Conservation (phyloP, 1,284 basidiomycete species). For the Blastosporella zonata region DNA sequence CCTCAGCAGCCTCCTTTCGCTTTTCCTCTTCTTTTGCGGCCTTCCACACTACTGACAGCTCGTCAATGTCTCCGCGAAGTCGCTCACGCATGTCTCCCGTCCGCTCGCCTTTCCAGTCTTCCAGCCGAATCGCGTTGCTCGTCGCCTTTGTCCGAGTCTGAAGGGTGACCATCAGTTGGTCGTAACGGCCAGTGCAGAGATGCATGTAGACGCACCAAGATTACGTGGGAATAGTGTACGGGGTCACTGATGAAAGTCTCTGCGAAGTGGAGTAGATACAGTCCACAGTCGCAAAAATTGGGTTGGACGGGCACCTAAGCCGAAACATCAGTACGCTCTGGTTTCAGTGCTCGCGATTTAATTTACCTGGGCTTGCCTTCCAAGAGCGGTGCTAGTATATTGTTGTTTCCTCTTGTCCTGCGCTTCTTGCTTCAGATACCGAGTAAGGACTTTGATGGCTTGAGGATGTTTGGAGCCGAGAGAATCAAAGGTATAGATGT, state of each 20-base stretch:
- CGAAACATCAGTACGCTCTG: background rate
- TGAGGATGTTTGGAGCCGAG: slow-evolving; percentile 68
- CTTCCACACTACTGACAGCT: slow-evolving; percentile 39
- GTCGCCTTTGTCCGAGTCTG: slow-evolving; percentile 31
- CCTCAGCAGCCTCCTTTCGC: slow-evolving; percentile 24
- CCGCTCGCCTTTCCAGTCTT: slow-evolving; percentile 47
- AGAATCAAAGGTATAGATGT: slow-evolving; percentile 87
- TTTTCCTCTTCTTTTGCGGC: slow-evolving; percentile 28
- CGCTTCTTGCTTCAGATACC: slow-evolving; percentile 81
- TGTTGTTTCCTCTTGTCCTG: slow-evolving; percentile 64
- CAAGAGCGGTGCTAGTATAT: slow-evolving; percentile 39
- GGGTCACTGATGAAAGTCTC: slow-evolving; percentile 66
- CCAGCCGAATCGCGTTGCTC: slow-evolving; percentile 32
- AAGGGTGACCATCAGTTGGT: background rate
- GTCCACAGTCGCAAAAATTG: slow-evolving; percentile 85
- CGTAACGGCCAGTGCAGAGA: slow-evolving; percentile 1
- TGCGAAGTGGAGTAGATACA: slow-evolving; percentile 82
- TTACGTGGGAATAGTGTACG: slow-evolving; percentile 38
- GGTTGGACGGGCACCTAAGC: slow-evolving; percentile 73
- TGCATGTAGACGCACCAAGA: slow-evolving; percentile 36
- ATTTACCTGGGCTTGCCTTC: slow-evolving; percentile 48
- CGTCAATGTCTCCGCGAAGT: slow-evolving; percentile 29
- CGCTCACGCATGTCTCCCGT: slow-evolving; percentile 38
- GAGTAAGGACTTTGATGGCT: slow-evolving; percentile 57
- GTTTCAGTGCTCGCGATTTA: background rate